phyloP scores from a whole-genome alignment of 179 eudicot species.

The Drosera spatulata region DNA sequence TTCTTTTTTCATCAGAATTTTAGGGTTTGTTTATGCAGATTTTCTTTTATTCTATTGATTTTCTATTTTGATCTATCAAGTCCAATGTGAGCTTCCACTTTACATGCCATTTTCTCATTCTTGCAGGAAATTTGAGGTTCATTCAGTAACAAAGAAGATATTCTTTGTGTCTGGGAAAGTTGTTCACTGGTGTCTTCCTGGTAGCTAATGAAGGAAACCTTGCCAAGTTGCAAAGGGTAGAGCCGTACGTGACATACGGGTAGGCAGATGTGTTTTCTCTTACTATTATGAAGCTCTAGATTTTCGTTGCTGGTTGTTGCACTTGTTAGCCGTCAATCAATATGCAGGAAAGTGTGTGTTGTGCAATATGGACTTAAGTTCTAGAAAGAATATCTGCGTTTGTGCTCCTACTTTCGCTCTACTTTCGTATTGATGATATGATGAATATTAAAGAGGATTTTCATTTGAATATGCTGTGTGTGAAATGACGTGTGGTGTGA shows the following conservation, averaged over 20 bases:
- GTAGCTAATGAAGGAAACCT: constrained; percentile 55
- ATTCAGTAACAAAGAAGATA: constrained; percentile 23
- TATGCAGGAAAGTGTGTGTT: too few relatives aligned
- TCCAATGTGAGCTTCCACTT: neutral
- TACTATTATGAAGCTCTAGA: too few relatives aligned
- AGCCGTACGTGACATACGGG: constrained; percentile 87
- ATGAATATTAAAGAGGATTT: too few relatives aligned
- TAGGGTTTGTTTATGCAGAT: constrained; percentile 15
- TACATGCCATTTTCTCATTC: neutral
- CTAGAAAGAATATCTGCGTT: too few relatives aligned
- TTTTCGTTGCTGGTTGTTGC: too few relatives aligned
- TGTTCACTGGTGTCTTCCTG: constrained; percentile 38
- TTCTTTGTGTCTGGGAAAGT: constrained; percentile 20
- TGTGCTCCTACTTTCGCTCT: too few relatives aligned
- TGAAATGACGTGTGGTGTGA: too few relatives aligned
- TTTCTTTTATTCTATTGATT: too few relatives aligned
- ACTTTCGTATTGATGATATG: too few relatives aligned
- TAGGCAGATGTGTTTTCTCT: constrained; percentile 4
- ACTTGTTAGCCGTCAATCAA: too few relatives aligned
- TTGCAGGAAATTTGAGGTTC: constrained; percentile 23
- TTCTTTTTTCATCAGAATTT: constrained; percentile 29
- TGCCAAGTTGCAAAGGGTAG: constrained; percentile 62
- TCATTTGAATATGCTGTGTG: too few relatives aligned
- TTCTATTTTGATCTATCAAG: neutral
- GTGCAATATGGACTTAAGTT: too few relatives aligned